Base-by-base conservation (phyloP, 306 rosid species). In the Lathyrus sativus region DNA sequence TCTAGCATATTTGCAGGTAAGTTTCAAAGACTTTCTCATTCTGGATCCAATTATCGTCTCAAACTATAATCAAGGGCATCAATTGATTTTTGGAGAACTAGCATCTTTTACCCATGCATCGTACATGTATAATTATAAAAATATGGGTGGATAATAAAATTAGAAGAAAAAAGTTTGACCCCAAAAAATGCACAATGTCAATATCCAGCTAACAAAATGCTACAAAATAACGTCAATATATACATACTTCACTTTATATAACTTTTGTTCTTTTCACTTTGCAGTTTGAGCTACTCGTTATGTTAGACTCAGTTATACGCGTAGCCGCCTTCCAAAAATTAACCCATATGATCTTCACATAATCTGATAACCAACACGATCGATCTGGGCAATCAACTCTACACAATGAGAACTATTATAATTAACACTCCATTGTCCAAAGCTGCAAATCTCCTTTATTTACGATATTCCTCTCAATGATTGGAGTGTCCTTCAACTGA, bases 1-100 rank as follows among this genome's bases (percentile, higher is more conserved):
- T 79, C 77, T 93, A 65, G 96, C 98, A 54, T 85, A 80, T 84
- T 82, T 93, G 81, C 98, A 93, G 84, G 98, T 92, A 85, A 86
- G 96, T 83, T 83, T 78, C 31, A 24, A 24, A 65, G 62, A 57
- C 67, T 74, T 53, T 74, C 70, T 75, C 46, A 22, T 29, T 83
- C 39, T 18, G 28, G 17, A 42, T 62, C 69, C 50, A 58, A 38
- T 37, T 11, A 24, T 39, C 49, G 11, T 71, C 18, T 35, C 33
- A 62, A 39, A 39, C 17, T 61, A 17, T 17, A 22, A 29, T 75
- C 17, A 22, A 43, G 42, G 46, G 57, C 51, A 18, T 69, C 63
- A 45, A 13, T 46, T 29, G 15, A 56, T 15, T 67, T 51, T 28
- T 62, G 33, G 55, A 46, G 56, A 43, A 44, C 41, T 44, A 44